Base-by-base conservation (phyloP, 805 yeast species). In the Diddensiella transvaalensis region DNA sequence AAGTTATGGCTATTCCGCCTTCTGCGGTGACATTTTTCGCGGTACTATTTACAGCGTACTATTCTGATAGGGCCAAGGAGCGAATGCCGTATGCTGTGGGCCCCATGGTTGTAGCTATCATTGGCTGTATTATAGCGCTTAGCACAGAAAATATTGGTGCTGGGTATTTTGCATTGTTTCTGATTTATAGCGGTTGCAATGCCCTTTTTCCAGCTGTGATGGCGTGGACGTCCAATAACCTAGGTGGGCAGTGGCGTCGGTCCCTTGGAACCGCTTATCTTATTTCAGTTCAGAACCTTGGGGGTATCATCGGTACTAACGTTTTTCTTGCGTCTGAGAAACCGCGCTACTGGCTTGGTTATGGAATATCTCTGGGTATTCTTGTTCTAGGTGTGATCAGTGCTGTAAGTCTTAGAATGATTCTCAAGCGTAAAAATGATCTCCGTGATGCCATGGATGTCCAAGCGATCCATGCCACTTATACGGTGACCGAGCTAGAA, bases 1-100 rank as follows among this genome's bases (percentile, higher is more conserved):
- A 45, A 58, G 63, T 66, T 65, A 64, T 69, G 73, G 38, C 32
- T 8, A 26, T 65, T 26, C 32, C 32, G 32, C 32, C 32, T 8
- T 26, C 32, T 26, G 32, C 32, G 13, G 32, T 26, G 8, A 26
- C 32, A 26, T 26, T 26, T 26, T 26, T 26, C 13, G 32, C 32
- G 8, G 32, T 26, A 8, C 32, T 26, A 8, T 26, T 26, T 13
- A 26, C 32, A 8, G 32, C 32, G 13, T 26, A 26, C 32, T 26
- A 26, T 13, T 26, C 32, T 8, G 32, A 26, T 26, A 26, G 13
- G 13, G 32, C 32, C 32, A 26, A 26, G 13, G 32, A 26, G 13
- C 8, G 32, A 26, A 26, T 26, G 32, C 32, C 32, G 13, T 26
- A 26, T 13, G 32, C 32, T 13, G 32, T 26, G 32, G 32, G 32